Evolutionary conservation across 2,329 filamentous ascomycete species (phyloP).

Genomic region (Cercospora berteroae): DNA sequence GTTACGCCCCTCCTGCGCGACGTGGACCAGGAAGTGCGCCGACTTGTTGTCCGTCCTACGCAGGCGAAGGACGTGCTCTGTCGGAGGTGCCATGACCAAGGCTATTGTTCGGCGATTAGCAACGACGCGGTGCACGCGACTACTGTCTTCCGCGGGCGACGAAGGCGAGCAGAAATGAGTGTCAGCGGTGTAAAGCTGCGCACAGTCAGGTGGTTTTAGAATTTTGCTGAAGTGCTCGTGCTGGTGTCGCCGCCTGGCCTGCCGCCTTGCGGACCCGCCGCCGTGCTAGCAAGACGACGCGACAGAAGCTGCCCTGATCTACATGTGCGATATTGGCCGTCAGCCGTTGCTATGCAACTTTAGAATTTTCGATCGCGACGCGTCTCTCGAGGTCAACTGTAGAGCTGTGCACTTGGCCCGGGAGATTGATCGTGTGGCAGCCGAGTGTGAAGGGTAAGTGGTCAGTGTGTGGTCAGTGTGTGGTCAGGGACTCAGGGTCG

Average conservation of each 20-base stretch:
- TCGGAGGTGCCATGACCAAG: slow-evolving; percentile 6
- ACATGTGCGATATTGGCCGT: slow-evolving; percentile 3
- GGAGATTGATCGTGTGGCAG: slow-evolving; percentile 1
- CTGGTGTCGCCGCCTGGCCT: slow-evolving; percentile 6
- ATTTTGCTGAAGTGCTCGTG: not conserved
- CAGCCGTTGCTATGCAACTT: slow-evolving; percentile 13
- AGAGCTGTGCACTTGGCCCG: slow-evolving; percentile 7
- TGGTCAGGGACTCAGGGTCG: not conserved
- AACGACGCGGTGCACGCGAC: not conserved
- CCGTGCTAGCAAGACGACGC: not conserved
- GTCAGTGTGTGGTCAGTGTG: not conserved
- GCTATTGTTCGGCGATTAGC: slow-evolving; percentile 10
- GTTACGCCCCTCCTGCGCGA: slow-evolving; percentile 50
- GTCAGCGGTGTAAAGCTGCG: not conserved
- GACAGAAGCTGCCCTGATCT: not conserved
- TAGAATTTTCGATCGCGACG: slow-evolving; percentile 7
- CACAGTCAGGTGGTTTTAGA: not conserved
- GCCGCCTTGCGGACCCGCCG: not conserved
- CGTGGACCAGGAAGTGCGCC: slow-evolving; percentile 58
- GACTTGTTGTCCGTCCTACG: slow-evolving; percentile 47
- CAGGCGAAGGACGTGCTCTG: slow-evolving; percentile 55
- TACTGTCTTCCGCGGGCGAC: not conserved
- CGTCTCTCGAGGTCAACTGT: slow-evolving; percentile 2
- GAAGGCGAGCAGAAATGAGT: not conserved
- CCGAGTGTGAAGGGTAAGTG: not conserved